phyloP scores from a whole-genome alignment of 345 rosid genomes.

The Toxicodendron radicans region DNA sequence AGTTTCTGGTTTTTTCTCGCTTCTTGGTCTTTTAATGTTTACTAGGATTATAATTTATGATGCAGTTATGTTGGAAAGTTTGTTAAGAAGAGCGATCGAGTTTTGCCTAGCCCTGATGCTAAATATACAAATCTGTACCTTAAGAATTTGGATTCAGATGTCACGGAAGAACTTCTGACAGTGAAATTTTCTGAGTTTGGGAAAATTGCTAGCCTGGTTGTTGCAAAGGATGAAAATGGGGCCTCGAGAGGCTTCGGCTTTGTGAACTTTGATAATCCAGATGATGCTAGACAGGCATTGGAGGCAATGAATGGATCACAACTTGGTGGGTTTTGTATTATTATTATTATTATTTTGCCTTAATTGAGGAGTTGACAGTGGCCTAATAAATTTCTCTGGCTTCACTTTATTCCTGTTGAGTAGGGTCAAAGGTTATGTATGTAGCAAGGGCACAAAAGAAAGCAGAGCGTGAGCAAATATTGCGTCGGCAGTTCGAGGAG shows the following conservation, averaged over 20 bases:
- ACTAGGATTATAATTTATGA: not conserved
- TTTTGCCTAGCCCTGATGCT: slow-evolving; percentile 13
- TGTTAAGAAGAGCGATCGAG: slow-evolving; percentile 7
- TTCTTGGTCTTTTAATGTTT: not conserved
- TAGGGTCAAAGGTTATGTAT: slow-evolving; percentile 63
- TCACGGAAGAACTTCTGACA: slow-evolving; percentile 6
- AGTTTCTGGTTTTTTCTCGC: not conserved
- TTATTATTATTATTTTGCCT: slow-evolving; percentile 7
- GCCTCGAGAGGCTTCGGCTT: slow-evolving; percentile 22
- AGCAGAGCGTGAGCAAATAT: slow-evolving; percentile 62
- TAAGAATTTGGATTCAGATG: slow-evolving; percentile 13
- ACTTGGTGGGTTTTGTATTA: slow-evolving; percentile 16
- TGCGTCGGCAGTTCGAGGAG: slow-evolving; percentile 5
- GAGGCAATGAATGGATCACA: slow-evolving; percentile 17
- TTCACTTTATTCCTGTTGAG: slow-evolving; percentile 1
- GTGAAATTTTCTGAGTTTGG: slow-evolving; percentile 18
- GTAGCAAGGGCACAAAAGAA: slow-evolving; percentile 84
- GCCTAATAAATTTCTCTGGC: not conserved
- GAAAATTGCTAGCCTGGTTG: slow-evolving; percentile 16
- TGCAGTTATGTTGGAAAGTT: slow-evolving; percentile 8
- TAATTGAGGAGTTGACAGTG: slow-evolving; percentile 8
- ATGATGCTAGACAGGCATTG: slow-evolving; percentile 15
- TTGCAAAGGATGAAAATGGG: slow-evolving; percentile 13
- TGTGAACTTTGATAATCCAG: slow-evolving; percentile 17
- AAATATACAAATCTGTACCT: slow-evolving; percentile 10